A percentile compares a stretch with the other conserved stretches of the same genome.
Conservation (phyloP, 805 yeast species). For the Barnettozyma sucrosica region DNA sequence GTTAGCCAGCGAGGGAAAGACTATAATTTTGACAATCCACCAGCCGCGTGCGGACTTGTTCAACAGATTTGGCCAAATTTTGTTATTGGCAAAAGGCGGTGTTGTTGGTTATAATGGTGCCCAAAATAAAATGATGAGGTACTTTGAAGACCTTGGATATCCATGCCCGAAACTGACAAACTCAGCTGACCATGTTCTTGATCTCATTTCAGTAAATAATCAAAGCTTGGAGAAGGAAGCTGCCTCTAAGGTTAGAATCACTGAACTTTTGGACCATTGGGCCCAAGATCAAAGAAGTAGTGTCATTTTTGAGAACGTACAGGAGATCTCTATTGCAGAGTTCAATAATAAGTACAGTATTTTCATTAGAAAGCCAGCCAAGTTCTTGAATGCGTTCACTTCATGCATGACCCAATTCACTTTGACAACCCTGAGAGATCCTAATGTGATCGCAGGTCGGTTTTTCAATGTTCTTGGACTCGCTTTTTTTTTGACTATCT, state of each 20-base stretch:
- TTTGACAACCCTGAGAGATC: slow-evolving; percentile 35
- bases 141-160: slow-evolving; percentile 47
- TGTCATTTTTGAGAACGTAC: background rate
- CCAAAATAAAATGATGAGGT: slow-evolving; percentile 38
- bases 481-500: slow-evolving; percentile 64
- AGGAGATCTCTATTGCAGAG: slow-evolving; percentile 8
- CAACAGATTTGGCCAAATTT: slow-evolving; percentile 60
- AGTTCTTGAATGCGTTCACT: slow-evolving; percentile 16
- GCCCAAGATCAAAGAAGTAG: background rate
- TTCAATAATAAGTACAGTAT: slow-evolving; percentile 12
- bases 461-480: slow-evolving; percentile 60
- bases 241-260: slow-evolving; percentile 15
- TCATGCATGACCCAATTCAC: slow-evolving; percentile 20
- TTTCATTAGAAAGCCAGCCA: slow-evolving; percentile 17
- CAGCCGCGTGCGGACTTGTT: slow-evolving; percentile 78
- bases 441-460: slow-evolving; percentile 58
- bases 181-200: slow-evolving; percentile 72
- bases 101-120: slow-evolving; percentile 64
- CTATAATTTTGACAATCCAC: slow-evolving; percentile 74
- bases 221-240: slow-evolving; percentile 16
- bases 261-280: slow-evolving; percentile 15
- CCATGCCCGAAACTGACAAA: slow-evolving; percentile 58
- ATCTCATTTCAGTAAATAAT: slow-evolving; percentile 47
- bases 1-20: slow-evolving; percentile 57
- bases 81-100: slow-evolving; percentile 75